A percentile compares a stretch with the other conserved stretches of the same genome.
phyloP scores from a whole-genome alignment of 768 basidiomycete genomes.

The Boletus coccyginus region DNA sequence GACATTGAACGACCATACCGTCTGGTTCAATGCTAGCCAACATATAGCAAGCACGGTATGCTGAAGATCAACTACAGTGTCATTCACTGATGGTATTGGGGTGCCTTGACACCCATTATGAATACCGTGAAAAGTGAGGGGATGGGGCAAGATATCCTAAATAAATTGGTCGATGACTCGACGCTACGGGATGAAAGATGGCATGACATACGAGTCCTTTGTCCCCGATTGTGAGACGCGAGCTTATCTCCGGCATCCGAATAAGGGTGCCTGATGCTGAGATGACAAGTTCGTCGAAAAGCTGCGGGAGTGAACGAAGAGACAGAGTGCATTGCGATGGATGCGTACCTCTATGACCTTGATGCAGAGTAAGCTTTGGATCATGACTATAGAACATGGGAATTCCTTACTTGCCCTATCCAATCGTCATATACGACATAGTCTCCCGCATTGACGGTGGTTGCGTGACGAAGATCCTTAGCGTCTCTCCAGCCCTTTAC shows the following conservation, averaged over 20 bases:
- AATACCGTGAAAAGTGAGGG: constrained; percentile 44
- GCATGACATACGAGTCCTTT: constrained; percentile 57
- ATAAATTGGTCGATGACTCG: not conserved
- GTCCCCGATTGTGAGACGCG: constrained; percentile 72
- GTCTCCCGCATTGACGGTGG: constrained; percentile 72
- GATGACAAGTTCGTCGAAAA: constrained; percentile 80
- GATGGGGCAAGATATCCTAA: constrained; percentile 67
- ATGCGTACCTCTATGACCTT: constrained; percentile 73
- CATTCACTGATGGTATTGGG: constrained; percentile 42
- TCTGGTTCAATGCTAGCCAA: constrained; percentile 89
- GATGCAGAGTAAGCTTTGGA: constrained; percentile 11
- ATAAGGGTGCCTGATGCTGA: constrained; percentile 69
- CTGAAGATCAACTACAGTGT: constrained; percentile 68
- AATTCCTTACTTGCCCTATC: constrained; percentile 77
- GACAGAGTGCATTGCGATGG: not conserved
- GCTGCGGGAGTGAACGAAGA: constrained; percentile 40
- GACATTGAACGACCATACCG: constrained; percentile 41
- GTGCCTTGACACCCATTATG: constrained; percentile 46
- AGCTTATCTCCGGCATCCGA: constrained; percentile 73
- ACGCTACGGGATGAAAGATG: not conserved
- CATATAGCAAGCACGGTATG: constrained; percentile 78
- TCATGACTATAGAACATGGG: constrained; percentile 5
- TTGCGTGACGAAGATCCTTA: constrained; percentile 54
- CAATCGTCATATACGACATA: constrained; percentile 82
- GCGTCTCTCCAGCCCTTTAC: constrained; percentile 62